Evolutionary conservation across 2,329 filamentous ascomycete genomes (phyloP).

Genomic region (Coleophoma crateriformis): DNA sequence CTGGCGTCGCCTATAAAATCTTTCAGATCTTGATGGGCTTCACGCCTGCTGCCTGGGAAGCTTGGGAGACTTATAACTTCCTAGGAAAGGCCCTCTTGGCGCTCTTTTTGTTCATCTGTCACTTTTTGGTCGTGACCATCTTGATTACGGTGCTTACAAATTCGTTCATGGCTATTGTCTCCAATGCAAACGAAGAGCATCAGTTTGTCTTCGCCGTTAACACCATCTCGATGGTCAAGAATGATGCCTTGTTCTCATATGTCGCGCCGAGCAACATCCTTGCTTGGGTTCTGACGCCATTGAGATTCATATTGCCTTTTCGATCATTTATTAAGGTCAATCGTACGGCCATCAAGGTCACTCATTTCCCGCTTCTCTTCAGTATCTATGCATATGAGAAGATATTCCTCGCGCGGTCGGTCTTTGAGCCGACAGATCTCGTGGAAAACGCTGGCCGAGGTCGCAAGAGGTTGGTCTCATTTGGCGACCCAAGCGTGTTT

Average conservation of each 20-base stretch:
- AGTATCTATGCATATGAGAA: conserved; percentile 85
- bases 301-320: conserved; percentile 76
- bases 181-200: conserved; percentile 90
- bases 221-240: conserved; percentile 96
- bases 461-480: conserved; percentile 45
- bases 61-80: conserved; percentile 69
- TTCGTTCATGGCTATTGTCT: conserved; percentile 91
- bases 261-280: conserved; percentile 87
- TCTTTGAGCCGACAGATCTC: conserved; percentile 80
- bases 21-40: conserved; percentile 97
- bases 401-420: conserved; percentile 65
- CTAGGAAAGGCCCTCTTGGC: conserved; percentile 72
- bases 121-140: conserved; percentile 92
- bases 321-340: conserved; percentile 80
- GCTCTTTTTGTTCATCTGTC: conserved; percentile 86
- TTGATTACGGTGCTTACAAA: conserved; percentile 94
- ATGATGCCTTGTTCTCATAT: conserved; percentile 93
- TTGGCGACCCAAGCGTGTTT: conserved; percentile 62
- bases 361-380: conserved; percentile 83
- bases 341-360: conserved; percentile 84
- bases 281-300: conserved; percentile 80
- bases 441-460: conserved; percentile 63
- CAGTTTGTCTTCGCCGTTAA: conserved; percentile 93
- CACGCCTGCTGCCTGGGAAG: conserved; percentile 89
- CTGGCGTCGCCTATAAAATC: conserved; percentile 78